Base-by-base conservation (phyloP, 2,329 filamentous ascomycete genomes). In the Ophiostoma sp. region DNA sequence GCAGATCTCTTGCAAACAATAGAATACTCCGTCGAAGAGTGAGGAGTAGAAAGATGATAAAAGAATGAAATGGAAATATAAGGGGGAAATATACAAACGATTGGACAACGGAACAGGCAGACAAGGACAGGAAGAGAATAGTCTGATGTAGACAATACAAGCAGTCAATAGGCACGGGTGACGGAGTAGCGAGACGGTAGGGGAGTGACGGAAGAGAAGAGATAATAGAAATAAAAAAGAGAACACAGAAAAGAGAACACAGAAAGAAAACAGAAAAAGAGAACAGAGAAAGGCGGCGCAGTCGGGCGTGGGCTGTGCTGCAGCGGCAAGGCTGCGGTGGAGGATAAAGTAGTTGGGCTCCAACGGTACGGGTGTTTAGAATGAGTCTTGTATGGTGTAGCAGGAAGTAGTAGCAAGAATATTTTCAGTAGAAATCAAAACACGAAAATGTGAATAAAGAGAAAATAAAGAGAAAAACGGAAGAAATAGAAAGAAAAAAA, bases 251-350 rank as follows among this genome's bases (percentile, higher is more conserved):
- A 14, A 38, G 38, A 11, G 16, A 2, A 16, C n/a, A 14, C 16
- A 38, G 27, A 60, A 6, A 6, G 14, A 2, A 3, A 12, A 8
- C 9, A 41, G 14, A 62, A 18, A 18, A 62, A 18, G 27, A 62
- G 18, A 27, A 36, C 7, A 52, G 11, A 12, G 27, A 6, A 38
- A 5, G 14, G 27, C 49, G 49, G 58, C 58, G 36, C 36, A 18
- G 60, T 18, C 42, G 60, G 49, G 49, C 49, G 27, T 41, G 60
- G 60, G 60, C 60, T 63, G 60, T 42, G 8, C 16, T 11, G 60
- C 38, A 63, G 58, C 58, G 58, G 58, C 60, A 63, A 63, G 60
- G 60, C 60, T 63, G 60, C 5, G 60, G 40, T 42, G n/a, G 40
- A 63, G 38, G 9, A 6, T 12, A 42, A 7, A n/a, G 60, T 63